These are phyloP conservation scores for Nakataea oryzae DNA, from an alignment of 2,329 filamentous ascomycete species.

Conservation along the genomic window DNA sequence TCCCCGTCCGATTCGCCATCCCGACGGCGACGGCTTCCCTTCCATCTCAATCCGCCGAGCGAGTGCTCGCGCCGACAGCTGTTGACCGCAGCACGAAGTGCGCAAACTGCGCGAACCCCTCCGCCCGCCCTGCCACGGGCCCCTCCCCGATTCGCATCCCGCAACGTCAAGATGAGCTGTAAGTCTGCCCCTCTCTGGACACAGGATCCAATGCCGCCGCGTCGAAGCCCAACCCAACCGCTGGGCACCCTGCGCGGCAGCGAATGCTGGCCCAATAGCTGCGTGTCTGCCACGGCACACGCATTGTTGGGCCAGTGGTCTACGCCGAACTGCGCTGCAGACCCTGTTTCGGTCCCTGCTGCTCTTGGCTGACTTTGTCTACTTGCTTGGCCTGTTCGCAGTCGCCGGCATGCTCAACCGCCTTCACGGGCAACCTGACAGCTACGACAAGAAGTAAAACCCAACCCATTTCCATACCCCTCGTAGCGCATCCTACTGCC, in stretches of 20 bases:
- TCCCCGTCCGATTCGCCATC: not conserved
- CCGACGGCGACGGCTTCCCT: not conserved
- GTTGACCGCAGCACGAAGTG: not conserved
- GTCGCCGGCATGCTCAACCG: conserved; percentile 89
- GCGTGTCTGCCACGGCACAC: not conserved
- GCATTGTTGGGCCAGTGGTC: not conserved
- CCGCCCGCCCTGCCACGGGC: not conserved
- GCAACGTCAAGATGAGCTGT: conserved; percentile 9
- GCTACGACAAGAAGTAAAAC: conserved; percentile 92
- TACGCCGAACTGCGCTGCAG: not conserved
- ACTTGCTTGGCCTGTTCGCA: conserved; percentile 21
- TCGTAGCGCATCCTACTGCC: not conserved
- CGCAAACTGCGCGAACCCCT: not conserved
- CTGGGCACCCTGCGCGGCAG: not conserved
- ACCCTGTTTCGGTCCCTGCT: not conserved
- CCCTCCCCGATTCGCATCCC: not conserved
- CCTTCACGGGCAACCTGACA: conserved; percentile 92
- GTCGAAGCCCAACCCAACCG: not conserved
- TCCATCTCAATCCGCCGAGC: not conserved
- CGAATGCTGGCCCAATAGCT: not conserved
- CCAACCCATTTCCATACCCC: conserved; percentile 1
- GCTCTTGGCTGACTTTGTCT: not conserved
- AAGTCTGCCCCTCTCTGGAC: conserved; percentile 1
- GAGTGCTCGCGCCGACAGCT: not conserved
- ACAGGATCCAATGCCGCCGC: not conserved